Evolutionary conservation across 163 green algal genomes (phyloP), one percentile per base, ranked within the genome.

Genomic region (Scenedesmus sp.): DNA sequence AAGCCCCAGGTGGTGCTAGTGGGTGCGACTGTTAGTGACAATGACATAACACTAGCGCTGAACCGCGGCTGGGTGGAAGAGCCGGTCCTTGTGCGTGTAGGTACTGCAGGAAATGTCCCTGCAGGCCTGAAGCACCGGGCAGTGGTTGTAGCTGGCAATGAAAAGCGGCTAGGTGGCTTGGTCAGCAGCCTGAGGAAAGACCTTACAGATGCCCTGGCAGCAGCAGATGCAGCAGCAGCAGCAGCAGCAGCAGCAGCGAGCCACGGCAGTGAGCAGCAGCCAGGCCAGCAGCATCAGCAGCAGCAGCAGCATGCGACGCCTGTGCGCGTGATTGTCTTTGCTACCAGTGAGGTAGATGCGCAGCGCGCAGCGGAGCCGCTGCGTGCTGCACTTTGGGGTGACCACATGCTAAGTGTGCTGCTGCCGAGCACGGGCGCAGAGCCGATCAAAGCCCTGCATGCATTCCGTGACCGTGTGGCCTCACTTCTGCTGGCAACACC

Each of bases 391-490:
- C 94, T 99, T 52, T 99, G 97, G 97, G 93, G 93, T 0, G 93
- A 97, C 15, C 97, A 98, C 94, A 95, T 94, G 52, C 92, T 99
- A 13, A 94, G 94, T 2, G 95, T 98, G 90, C 95, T 99, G 94
- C 94, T 99, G 86, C 96, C 97, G 0, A 79, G 92, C 56, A 91
- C 46, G 1, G 96, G 96, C n/a, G 88, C 91, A 55, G 79, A 89
- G 91, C 92, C 90, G n/a, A 88, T 95, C 76, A 92, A 91, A 74
- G 95, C 95, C 1, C 92, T 98, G 77, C 93, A 96, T 82, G 94
- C 93, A 2, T 99, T 99, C 94, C 87, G 97, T 46, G 97, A 98
- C 93, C 66, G 82, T 3, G 87, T 87, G 2, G 92, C 93, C 4
- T 88, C 90, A 34, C 59, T 96, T 57, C 87, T 96, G 87, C 88